Percentiles rank a stretch among this genome's conserved stretches.
Evolutionary conservation across 176 grass and related monocot genomes (phyloP).

Genomic region (Cymbopogon citratus): DNA sequence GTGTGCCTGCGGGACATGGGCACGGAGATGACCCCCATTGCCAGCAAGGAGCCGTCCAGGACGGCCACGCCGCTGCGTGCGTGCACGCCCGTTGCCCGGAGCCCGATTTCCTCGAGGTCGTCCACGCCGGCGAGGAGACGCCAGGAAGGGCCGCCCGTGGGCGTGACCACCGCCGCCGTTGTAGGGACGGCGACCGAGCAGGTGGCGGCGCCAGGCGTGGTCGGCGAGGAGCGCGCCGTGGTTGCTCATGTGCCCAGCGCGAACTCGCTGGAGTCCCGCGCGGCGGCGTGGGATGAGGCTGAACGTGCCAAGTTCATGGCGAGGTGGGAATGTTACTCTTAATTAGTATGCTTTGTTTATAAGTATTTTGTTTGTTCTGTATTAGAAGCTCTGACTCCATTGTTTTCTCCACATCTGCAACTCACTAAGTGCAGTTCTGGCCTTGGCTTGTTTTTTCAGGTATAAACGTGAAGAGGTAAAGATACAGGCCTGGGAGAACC

Average conservation of each 20-base stretch:
- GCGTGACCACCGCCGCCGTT: neutral
- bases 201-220: neutral
- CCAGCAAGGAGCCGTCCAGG: conserved; percentile 94
- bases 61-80: conserved; percentile 69
- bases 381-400: neutral
- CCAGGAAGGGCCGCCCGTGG: conserved; percentile 17
- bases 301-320: conserved; percentile 82
- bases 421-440: neutral
- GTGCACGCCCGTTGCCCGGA: conserved; percentile 67
- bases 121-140: conserved; percentile 48
- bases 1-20: conserved; percentile 85
- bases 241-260: neutral
- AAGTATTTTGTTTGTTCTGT: neutral
- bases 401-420: neutral
- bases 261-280: conserved; percentile 59
- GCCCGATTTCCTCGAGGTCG: conserved; percentile 67
- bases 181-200: neutral
- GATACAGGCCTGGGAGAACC: conserved; percentile 97
- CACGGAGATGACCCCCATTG: conserved; percentile 99
- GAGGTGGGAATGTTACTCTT: conserved; percentile 23
- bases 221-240: conserved; percentile 6
- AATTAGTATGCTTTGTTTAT: neutral
- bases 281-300: conserved; percentile 77
- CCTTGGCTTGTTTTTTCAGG: conserved; percentile 21
- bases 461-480: conserved; percentile 86